Evolutionary conservation across 2,329 filamentous ascomycete species (phyloP), one percentile per base, ranked within the genome.

Genomic region (Colletotrichum sublineola): DNA sequence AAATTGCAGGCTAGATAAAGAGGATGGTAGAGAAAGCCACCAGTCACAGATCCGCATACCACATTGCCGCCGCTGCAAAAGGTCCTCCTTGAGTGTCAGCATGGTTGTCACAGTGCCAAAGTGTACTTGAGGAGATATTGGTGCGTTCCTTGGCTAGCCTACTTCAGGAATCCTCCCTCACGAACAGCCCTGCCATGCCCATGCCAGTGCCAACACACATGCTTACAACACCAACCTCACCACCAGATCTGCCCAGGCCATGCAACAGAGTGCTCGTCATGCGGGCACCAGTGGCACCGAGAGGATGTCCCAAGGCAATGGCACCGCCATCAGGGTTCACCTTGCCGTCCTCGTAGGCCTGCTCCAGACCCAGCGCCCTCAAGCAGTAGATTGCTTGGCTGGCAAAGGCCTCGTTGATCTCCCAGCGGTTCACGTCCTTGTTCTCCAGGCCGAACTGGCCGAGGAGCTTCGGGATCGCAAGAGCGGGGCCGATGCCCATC

Each of bases 261-360:
- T 85, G 89, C 77, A 87, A 76, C 76, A 96, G 81, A 63, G 93
- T 96, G 60, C 90, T 90, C 77, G 95, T 83, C 88, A 97, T 92
- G 76, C 95, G 87, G 40, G 93, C 94, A 44, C 94, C 94, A 6
- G 95, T 98, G 42, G 95, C 95, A 58, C 96, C 95, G 1, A 98
- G 87, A 7, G 95, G 95, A 81, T 98, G 96, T 1, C 96, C 96
- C 33, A 98, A 84, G n/a, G 96, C 95, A 81, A 98, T 97, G 2
- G 95, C 96, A 42, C 96, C 95, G 73, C 96, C 96, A 77, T 97
- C 95, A 0, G 94, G 94, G 83, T 98, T 98, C 24, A 98, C 93
- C 82, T 89, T 92, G 9, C 89, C 89, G 67, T 89, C 83, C 76
- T 91, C 87, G 84, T 86, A 90, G 75, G 78, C 89, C 77, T 83